Conservation (phyloP, 176 grass and related monocot species). For the Phyllostachys edulis region DNA sequence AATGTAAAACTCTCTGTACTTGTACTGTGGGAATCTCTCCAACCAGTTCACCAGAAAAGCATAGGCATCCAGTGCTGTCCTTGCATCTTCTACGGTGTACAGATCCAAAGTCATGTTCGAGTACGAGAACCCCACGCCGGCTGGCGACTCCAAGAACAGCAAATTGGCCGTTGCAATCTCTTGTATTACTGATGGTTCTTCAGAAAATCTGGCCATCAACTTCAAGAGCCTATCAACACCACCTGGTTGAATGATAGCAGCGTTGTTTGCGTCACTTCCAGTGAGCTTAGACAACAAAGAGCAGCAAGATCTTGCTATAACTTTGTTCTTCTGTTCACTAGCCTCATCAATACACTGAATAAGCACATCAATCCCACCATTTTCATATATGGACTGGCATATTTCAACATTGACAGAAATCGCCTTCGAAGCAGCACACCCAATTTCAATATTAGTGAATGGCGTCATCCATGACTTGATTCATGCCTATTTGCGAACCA, state of each 20-base stretch:
- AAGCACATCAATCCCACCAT: slow-evolving; percentile 84
- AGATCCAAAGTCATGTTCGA: slow-evolving; percentile 84
- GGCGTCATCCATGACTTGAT: too few species aligned
- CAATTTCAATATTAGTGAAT: too few species aligned
- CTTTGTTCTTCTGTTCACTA: slow-evolving; percentile 56
- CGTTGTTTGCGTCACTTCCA: too few species aligned
- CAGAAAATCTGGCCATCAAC: too few species aligned
- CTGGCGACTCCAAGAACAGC: slow-evolving; percentile 95
- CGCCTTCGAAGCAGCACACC: too few species aligned
- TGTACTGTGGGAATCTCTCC: slow-evolving; percentile 86
- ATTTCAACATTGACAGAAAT: slow-evolving; percentile 55
- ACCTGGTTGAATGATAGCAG: too few species aligned
- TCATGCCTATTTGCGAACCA: too few species aligned
- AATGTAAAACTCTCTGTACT: slow-evolving; percentile 90
- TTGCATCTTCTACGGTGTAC: slow-evolving; percentile 68
- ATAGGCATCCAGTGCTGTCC: slow-evolving; percentile 81
- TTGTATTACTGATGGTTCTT: too few species aligned
- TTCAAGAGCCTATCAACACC: too few species aligned
- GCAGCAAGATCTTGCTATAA: slow-evolving; percentile 68
- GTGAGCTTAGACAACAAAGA: slow-evolving; percentile 73
- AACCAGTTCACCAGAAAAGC: slow-evolving; percentile 87
- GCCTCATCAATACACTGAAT: slow-evolving; percentile 71
- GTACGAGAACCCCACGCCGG: slow-evolving; percentile 97
- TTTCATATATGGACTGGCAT: slow-evolving; percentile 86
- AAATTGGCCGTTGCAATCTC: slow-evolving; percentile 70